phyloP scores from a whole-genome alignment of 805 yeast genomes.

The Cyberlindnera americana region DNA sequence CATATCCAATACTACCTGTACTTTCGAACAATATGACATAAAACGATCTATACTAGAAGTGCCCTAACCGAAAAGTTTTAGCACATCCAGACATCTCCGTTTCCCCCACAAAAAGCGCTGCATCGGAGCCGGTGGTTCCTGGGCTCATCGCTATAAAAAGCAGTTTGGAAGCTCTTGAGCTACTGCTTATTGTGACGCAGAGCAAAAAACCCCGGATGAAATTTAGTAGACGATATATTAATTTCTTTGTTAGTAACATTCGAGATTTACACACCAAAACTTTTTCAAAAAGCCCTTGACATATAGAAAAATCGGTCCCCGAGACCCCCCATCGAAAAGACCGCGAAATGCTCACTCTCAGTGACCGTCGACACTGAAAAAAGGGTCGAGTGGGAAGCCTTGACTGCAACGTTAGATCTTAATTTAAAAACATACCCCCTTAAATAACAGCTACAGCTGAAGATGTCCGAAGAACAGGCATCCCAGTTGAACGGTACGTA shows the following conservation, averaged over 20 bases:
- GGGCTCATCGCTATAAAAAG: not conserved
- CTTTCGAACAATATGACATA: no score
- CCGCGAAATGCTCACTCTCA: not conserved
- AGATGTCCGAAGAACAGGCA: conserved; percentile 7
- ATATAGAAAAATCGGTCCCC: not conserved
- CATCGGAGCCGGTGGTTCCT: not conserved
- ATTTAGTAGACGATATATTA: no score
- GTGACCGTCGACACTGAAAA: conserved; percentile 1
- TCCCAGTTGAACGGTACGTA: conserved; percentile 5
- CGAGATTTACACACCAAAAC: no score
- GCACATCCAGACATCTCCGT: not conserved
- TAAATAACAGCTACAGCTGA: not conserved
- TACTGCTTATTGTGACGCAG: no score
- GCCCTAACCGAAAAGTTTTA: not conserved
- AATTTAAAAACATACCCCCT: not conserved
- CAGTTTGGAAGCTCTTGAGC: no score
- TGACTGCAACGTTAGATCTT: no score
- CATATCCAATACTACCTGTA: no score
- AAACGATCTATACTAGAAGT: not conserved
- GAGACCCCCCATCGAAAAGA: not conserved
- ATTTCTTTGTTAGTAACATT: no score
- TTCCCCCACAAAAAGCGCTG: not conserved
- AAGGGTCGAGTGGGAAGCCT: no score
- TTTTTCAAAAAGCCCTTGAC: no score
- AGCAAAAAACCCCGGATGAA: no score